phyloP scores from a whole-genome alignment of 2,329 filamentous ascomycete genomes.

The Penicillium brevicompactum region DNA sequence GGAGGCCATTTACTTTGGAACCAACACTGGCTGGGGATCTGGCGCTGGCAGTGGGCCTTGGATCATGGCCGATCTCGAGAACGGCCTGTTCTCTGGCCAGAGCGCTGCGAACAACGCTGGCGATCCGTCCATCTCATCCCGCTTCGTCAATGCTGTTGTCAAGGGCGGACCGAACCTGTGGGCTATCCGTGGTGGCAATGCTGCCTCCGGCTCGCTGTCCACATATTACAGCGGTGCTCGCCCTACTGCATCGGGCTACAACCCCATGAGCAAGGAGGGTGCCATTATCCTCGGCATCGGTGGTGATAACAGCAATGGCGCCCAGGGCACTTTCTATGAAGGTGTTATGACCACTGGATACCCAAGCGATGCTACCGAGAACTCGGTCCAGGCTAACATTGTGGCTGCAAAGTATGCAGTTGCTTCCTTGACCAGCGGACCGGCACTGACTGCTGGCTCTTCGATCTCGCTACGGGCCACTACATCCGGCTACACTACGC shows the following conservation, averaged over 20 bases:
- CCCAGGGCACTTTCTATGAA: constrained; percentile 66
- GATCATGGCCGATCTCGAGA: constrained; percentile 71
- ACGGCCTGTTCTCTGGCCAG: constrained; percentile 63
- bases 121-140: constrained; percentile 55
- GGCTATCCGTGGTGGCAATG: constrained; percentile 62
- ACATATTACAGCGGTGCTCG: constrained; percentile 63
- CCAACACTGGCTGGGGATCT: constrained; percentile 56
- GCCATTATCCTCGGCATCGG: constrained; percentile 70
- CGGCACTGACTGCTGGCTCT: constrained; percentile 51
- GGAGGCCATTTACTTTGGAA: constrained; percentile 69
- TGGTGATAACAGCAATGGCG: constrained; percentile 64
- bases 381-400: constrained; percentile 61
- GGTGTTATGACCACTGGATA: constrained; percentile 66
- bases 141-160: constrained; percentile 60
- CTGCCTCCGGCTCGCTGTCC: constrained; percentile 56
- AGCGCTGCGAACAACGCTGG: constrained; percentile 50
- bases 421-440: constrained; percentile 52
- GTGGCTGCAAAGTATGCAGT: constrained; percentile 59
- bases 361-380: constrained; percentile 61
- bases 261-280: constrained; percentile 66
- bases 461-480: constrained; percentile 59
- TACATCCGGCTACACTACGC: constrained; percentile 55
- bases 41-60: constrained; percentile 64
- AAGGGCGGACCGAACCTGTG: constrained; percentile 61
- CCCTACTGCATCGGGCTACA: constrained; percentile 57